phyloP scores from a whole-genome alignment of 805 yeast genomes.

The Cyberlindnera euphorbiae region DNA sequence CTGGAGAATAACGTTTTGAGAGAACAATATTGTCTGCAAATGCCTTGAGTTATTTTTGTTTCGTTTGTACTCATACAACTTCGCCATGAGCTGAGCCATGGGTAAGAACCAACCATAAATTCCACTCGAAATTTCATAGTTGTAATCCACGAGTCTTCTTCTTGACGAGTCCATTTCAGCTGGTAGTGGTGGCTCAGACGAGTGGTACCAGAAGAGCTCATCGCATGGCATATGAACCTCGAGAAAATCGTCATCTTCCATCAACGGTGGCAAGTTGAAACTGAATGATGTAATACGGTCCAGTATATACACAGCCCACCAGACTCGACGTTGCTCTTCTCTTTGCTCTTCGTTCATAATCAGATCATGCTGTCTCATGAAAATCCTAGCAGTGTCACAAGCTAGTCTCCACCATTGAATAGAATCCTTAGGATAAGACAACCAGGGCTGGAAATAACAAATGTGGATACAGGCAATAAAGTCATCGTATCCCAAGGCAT shows the following conservation, averaged over 20 bases:
- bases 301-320: conserved; percentile 38
- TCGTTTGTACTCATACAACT: conserved; percentile 20
- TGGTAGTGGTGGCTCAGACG: conserved; percentile 22
- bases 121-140: conserved; percentile 27
- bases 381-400: conserved; percentile 11
- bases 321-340: conserved; percentile 36
- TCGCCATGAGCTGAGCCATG: conserved; percentile 29
- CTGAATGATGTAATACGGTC: conserved; percentile 35
- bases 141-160: conserved; percentile 22
- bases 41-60: conserved; percentile 3
- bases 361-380: conserved; percentile 6
- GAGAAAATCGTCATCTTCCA: conserved; percentile 29
- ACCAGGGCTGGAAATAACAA: conserved; percentile 24
- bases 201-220: conserved; percentile 30
- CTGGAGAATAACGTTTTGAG: conserved; percentile 4
- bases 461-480: conserved; percentile 19
- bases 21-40: conserved; percentile 2
- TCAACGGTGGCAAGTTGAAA: conserved; percentile 30
- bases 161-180: conserved; percentile 29
- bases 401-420: conserved; percentile 23
- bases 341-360: conserved; percentile 25
- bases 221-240: conserved; percentile 30
- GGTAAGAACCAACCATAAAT: conserved; percentile 37
- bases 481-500: conserved; percentile 19
- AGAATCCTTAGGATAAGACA: conserved; percentile 22